Base-by-base conservation (phyloP, 257 asterid species). In the Solanum peruvianum region DNA sequence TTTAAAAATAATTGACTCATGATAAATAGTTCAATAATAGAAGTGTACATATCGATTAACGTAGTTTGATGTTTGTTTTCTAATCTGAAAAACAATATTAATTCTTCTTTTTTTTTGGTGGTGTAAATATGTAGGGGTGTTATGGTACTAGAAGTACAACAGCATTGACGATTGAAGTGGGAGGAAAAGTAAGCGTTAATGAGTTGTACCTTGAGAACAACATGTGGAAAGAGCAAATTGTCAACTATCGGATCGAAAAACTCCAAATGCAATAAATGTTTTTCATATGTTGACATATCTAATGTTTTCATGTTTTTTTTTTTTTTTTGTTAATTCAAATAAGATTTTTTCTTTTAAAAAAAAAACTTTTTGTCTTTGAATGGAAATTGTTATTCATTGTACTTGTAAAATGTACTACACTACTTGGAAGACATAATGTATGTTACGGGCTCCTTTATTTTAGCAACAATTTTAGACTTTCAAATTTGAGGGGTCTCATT, bases 101-200 rank as follows among this genome's bases (percentile, higher is more conserved):
- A 82, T 20, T 82, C 16, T 3, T 2, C n/a, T 60, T 41, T 6
- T 44, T 13, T 70, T 47, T 45, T 45, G 49, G 52, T 56, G 27
- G 21, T 62, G 71, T n/a, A 64, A n/a, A 41, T 88, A 21, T 14
- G 12, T 67, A 88, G 91, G 92, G 92, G 9, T 87, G 33, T 41
- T 90, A 84, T 73, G 92, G 92, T 37, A 90, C 92, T 3, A 90
- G 91, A 76, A 87, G 98, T 92, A 94, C 95, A 33, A 89, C 94
- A 76, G 96, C 92, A 56, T 52, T 94, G 88, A 90, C 90, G 8
- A 88, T 92, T 64, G 90, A 88, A 86, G 91, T 87, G 9, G 85
- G 66, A n/a, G 98, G 98, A 21, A 91, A 94, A 88, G 92, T 89
- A 13, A 93, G 91, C 89, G 92, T 94, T 52, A 90, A 92, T 85